These are phyloP conservation scores for Exophiala sideris DNA, from an alignment of 2,329 filamentous ascomycete genomes.

Conservation along the genomic window DNA sequence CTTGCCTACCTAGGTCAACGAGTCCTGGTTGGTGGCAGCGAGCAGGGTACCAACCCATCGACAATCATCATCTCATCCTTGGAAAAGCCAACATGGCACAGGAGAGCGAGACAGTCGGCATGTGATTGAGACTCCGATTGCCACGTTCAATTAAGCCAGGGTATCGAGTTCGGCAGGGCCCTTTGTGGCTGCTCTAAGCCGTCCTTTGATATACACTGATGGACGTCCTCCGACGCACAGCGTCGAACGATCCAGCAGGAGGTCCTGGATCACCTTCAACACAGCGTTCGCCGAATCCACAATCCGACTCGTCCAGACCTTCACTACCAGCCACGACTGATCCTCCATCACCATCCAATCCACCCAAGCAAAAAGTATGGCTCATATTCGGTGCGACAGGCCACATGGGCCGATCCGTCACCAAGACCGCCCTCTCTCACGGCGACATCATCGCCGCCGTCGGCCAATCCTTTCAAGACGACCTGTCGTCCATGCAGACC, in stretches of 20 bases:
- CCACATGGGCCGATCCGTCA: conserved; percentile 88
- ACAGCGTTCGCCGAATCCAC: conserved; percentile 2
- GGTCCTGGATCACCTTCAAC: conserved; percentile 6
- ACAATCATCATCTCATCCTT: too few relatives aligned
- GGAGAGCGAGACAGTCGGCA: too few relatives aligned
- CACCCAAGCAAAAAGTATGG: conserved; percentile 77
- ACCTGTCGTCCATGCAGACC: conserved; percentile 65
- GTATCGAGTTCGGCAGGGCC: too few relatives aligned
- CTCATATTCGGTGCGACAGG: conserved; percentile 95
- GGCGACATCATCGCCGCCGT: conserved; percentile 84
- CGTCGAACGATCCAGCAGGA: conserved; percentile 1
- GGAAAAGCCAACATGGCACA: too few relatives aligned
- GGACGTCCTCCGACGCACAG: conserved; percentile 7
- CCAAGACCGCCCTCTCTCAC: conserved; percentile 74
- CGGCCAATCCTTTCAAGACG: conserved; percentile 76
- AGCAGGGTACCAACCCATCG: too few relatives aligned
- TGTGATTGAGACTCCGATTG: too few relatives aligned
- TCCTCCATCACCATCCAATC: conserved; percentile 69
- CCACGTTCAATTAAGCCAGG: too few relatives aligned
- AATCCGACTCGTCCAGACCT: conserved; percentile 38
- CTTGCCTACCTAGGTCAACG: too few relatives aligned
- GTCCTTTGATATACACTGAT: neutral
- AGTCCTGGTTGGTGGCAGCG: too few relatives aligned
- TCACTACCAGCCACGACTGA: conserved; percentile 80
- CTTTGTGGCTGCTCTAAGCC: too few relatives aligned